Evolutionary conservation across 306 rosid genomes (phyloP), one percentile per base, ranked within the genome.

Genomic region (Pterocarpus macrocarpus): DNA sequence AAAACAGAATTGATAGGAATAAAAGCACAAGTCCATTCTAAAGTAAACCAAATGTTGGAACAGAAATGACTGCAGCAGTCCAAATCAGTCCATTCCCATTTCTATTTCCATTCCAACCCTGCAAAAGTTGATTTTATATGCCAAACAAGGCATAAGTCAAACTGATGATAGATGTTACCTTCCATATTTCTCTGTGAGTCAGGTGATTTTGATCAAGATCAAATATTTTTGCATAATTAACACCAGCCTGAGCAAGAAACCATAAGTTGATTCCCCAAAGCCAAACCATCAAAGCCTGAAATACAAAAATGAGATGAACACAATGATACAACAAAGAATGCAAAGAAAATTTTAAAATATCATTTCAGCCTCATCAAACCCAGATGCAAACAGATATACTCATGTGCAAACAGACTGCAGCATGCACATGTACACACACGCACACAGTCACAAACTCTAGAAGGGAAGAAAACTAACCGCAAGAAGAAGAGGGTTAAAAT

Each of bases 181-280:
- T 94, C 98, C 99, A 96, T 86, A 96, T 92, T 87, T 96, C 99
- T 79, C 86, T 79, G 82, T 96, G 91, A 34, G 97, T 88, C 82
- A 93, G 90, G 85, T 96, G 94, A 78, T 84, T 92, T 75, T 92
- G 99, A 85, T 92, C 99, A 73, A 93, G 92, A 80, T 92, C 99
- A 83, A 93, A 96, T 76, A 93, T 76, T 89, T 90, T 96, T 43
- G 95, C 89, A 85, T 92, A 90, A 86, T 82, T 93, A 75, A 86
- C 88, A 61, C 80, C 91, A 50, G 88, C 86, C 71, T 85, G 97
- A 64, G 92, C 81, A 44, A 96, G 94, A 81, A 88, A 69, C 97
- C 98, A 96, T 78, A 96, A 88, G 85, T 92, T 96, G 82, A 88
- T 84, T 79, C 99, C 99, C 99, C 99, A 96, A 67, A 96, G 90